Conservation (phyloP, 1,284 basidiomycete genomes). For the Wallemia ichthyophaga region DNA sequence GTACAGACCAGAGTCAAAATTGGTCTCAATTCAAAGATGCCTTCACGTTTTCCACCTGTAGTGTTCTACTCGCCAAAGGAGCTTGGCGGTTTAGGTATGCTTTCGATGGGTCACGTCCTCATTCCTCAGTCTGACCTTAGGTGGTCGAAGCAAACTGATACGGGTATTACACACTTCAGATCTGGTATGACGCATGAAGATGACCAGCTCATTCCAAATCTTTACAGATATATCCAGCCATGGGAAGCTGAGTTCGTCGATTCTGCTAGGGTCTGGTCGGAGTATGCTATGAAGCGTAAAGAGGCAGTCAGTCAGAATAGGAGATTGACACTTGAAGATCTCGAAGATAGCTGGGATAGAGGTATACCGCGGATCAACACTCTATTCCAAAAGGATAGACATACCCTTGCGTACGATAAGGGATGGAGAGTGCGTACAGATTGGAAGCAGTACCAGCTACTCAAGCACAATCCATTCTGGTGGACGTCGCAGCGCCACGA, state of each 20-base stretch:
- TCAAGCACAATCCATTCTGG: constrained; percentile 88
- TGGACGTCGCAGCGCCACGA: constrained; percentile 97
- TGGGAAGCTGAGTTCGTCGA: constrained; percentile 99
- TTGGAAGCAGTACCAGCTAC: constrained; percentile 89
- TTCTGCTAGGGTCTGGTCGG: constrained; percentile 92
- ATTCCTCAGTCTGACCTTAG: constrained; percentile 90
- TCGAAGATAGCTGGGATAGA: constrained; percentile 92
- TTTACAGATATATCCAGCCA: constrained; percentile 92
- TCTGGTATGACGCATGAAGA: constrained; percentile 67
- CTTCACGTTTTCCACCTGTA: constrained; percentile 80
- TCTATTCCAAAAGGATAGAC: constrained; percentile 88
- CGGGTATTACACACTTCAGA: constrained; percentile 79
- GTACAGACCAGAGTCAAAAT: constrained; percentile 99
- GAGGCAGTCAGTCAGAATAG: constrained; percentile 95
- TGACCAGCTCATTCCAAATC: constrained; percentile 77
- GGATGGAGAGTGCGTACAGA: constrained; percentile 83
- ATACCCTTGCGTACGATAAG: constrained; percentile 89
- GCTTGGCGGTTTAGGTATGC: constrained; percentile 88
- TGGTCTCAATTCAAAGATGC: constrained; percentile 96
- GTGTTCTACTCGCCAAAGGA: constrained; percentile 95
- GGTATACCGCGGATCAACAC: constrained; percentile 96
- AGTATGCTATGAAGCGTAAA: constrained; percentile 98
- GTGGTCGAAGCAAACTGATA: constrained; percentile 96
- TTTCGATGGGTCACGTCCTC: constrained; percentile 95
- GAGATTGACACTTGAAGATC: constrained; percentile 78